These are phyloP conservation scores for Shiraia bambusicola DNA, from an alignment of 2,329 filamentous ascomycete species.

Conservation along the genomic window DNA sequence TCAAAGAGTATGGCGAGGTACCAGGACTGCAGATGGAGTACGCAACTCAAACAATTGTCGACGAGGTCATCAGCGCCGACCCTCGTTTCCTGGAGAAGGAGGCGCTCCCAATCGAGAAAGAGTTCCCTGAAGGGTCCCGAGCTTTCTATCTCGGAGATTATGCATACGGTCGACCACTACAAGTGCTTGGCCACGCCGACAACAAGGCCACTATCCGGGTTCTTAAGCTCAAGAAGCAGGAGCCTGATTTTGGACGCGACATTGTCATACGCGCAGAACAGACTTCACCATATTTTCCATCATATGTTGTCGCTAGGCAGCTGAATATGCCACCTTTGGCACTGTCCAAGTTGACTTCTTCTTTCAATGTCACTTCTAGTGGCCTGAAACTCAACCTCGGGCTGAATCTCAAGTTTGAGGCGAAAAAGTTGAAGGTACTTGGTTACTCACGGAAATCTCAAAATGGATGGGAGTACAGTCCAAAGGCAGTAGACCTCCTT, in stretches of 20 bases:
- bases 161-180: constrained; percentile 86
- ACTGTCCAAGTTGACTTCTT: constrained; percentile 93
- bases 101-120: constrained; percentile 85
- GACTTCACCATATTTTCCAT: constrained; percentile 76
- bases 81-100: constrained; percentile 88
- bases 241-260: constrained; percentile 76
- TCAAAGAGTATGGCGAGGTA: constrained; percentile 90
- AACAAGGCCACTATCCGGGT: constrained; percentile 79
- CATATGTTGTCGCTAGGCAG: constrained; percentile 82
- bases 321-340: constrained; percentile 82
- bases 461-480: constrained; percentile 94
- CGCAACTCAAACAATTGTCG: constrained; percentile 87
- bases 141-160: constrained; percentile 95
- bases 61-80: constrained; percentile 86
- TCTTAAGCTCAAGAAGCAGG: constrained; percentile 69
- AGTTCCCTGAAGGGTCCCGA: constrained; percentile 79
- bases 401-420: constrained; percentile 95
- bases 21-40: constrained; percentile 85
- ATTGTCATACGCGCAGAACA: constrained; percentile 72
- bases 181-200: constrained; percentile 71
- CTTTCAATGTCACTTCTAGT: constrained; percentile 81
- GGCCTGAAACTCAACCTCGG: constrained; percentile 86
- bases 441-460: constrained; percentile 87
- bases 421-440: constrained; percentile 89
- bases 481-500: constrained; percentile 76